Base-by-base conservation (phyloP, 768 basidiomycete genomes). In the Kwoniella heveanensis region DNA sequence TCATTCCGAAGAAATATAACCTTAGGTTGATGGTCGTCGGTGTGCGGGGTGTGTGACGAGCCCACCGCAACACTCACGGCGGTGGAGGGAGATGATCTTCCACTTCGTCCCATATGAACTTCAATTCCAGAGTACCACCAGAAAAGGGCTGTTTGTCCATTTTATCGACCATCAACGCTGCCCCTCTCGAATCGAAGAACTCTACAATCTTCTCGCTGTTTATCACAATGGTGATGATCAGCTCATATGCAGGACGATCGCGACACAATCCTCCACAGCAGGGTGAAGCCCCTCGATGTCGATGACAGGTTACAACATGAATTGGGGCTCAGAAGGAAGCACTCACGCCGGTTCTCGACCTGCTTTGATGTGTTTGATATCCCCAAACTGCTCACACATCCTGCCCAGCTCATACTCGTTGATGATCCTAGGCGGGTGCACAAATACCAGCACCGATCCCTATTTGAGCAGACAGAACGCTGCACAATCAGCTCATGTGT, bases 151-250 rank as follows among this genome's bases (percentile, higher is more conserved):
- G 87, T 62, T 90, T 88, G 53, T 91, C 85, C 65, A 96, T 82
- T 21, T 87, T 83, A 71, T 96, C 91, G 68, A 85, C 87, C 0
- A 93, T 89, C 69, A 90, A 86, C 30, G 87, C 87, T 60, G 87
- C 87, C 24, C 88, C 90, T 87, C 92, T 67, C 22, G 49, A 51
- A 76, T 99, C 96, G 76, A 88, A 99, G 75, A 87, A 93, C 77
- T 98, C 93, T n/a, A 98, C 89, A 67, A 90, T 87, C 62, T 90
- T 88, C 71, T 91, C 90, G 70, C 92, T 97, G 64, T 19, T 10
- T 17, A 32, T 3, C 8, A 44, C 6, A 7, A 44, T 44, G 39
- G 19, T 3, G 19, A 10, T 19, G 17, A 17, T 44, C 39, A 44
- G 39, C 17, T 3, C 39, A 44, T 44, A 17, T 17, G 6, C 39